Conservation (phyloP, 2,329 filamentous ascomycete species). For the Ceratocystis destructans region DNA sequence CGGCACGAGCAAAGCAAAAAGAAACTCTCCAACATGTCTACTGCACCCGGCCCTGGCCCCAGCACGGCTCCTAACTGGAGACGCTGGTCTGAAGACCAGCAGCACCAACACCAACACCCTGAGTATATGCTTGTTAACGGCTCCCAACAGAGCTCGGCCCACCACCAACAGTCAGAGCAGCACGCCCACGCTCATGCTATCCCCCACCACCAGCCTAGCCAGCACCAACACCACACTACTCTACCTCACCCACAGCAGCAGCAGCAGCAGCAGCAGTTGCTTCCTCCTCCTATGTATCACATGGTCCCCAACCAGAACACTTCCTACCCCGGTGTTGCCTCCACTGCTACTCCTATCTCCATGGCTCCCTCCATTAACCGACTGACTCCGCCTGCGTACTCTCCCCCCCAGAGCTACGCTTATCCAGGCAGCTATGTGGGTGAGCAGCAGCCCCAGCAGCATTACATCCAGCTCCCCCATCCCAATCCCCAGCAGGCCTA, state of each 20-base stretch:
- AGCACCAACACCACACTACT: not conserved
- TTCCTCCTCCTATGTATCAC: not conserved
- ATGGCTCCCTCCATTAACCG: not conserved
- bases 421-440: not conserved
- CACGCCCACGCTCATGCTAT: slow-evolving; percentile 20
- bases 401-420: not conserved
- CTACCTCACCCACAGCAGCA: not conserved
- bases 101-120: slow-evolving; percentile 16
- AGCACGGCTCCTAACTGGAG: slow-evolving; percentile 35
- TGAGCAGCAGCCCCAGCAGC: slow-evolving; percentile 2
- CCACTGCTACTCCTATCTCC: not conserved
- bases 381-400: slow-evolving; percentile 1
- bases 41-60: not conserved
- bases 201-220: not conserved
- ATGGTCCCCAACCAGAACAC: not conserved
- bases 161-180: slow-evolving; percentile 30
- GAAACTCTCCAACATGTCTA: slow-evolving; percentile 4
- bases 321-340: not conserved
- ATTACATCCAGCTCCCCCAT: not conserved
- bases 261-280: not conserved
- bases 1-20: not conserved
- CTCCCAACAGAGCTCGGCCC: slow-evolving; percentile 17
- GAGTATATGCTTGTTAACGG: not conserved
- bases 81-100: slow-evolving; percentile 39
- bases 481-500: not conserved